Evolutionary conservation across 2,329 filamentous ascomycete species (phyloP).

Genomic region (Myriosclerotinia duriaeana): DNA sequence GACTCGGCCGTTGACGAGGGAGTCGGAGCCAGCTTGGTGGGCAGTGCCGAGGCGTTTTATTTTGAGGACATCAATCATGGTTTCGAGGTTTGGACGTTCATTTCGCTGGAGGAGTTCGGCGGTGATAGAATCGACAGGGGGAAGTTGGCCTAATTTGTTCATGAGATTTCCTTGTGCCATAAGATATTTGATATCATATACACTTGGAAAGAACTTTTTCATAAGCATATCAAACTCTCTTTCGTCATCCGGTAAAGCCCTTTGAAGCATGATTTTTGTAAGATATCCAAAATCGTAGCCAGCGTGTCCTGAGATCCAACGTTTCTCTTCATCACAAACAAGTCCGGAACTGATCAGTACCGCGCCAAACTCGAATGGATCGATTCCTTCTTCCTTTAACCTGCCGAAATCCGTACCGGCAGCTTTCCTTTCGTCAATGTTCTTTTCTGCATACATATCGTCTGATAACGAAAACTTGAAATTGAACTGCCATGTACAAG

Average conservation of each 20-base stretch:
- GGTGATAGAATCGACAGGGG: constrained; percentile 62
- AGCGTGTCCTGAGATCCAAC: constrained; percentile 97
- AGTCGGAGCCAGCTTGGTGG: constrained; percentile 92
- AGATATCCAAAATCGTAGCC: constrained; percentile 98
- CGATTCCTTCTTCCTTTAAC: constrained; percentile 85
- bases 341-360: constrained; percentile 89
- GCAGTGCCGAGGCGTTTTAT: constrained; percentile 84
- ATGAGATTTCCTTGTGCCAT: constrained; percentile 83
- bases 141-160: constrained; percentile 61
- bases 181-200: constrained; percentile 96
- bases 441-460: constrained; percentile 97
- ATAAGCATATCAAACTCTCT: constrained; percentile 85
- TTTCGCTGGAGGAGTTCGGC: constrained; percentile 78
- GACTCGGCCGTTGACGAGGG: constrained; percentile 86
- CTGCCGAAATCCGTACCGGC: constrained; percentile 89
- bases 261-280: constrained; percentile 86
- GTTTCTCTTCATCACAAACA: constrained; percentile 80
- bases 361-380: constrained; percentile 83
- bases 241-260: constrained; percentile 83
- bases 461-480: constrained; percentile 93
- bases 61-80: constrained; percentile 89
- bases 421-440: constrained; percentile 84
- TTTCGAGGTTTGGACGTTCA: constrained; percentile 89
- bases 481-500: constrained; percentile 98
- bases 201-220: constrained; percentile 86